A percentile compares a stretch with the other conserved stretches of the same genome.
Conservation (phyloP, 1,284 basidiomycete genomes). For the Entoloma clypeatum region DNA sequence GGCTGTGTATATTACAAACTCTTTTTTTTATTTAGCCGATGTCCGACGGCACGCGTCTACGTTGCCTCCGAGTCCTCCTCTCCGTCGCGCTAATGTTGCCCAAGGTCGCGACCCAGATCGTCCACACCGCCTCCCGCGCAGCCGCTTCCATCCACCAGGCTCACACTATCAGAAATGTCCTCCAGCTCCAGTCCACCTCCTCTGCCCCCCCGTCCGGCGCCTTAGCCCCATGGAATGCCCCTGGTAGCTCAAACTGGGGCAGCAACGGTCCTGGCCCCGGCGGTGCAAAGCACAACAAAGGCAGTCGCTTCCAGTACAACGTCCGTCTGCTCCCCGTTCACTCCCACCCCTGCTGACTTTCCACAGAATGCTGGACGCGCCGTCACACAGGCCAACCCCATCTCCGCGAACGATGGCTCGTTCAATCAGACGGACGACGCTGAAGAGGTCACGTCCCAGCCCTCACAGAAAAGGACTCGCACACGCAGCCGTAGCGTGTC, state of each 20-base stretch:
- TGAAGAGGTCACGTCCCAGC: constrained; percentile 44
- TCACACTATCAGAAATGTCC: constrained; percentile 67
- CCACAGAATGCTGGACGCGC: constrained; percentile 59
- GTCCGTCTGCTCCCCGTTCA: constrained; percentile 28
- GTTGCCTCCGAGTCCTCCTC: background rate
- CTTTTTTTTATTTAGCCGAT: background rate
- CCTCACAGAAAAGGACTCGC: constrained; percentile 34
- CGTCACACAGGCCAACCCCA: constrained; percentile 63
- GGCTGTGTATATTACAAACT: background rate
- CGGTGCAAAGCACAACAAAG: constrained; percentile 63
- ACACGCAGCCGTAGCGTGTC: constrained; percentile 59
- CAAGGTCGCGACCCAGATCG: constrained; percentile 70
- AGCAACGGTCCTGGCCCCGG: constrained; percentile 56
- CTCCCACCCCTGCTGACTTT: constrained; percentile 7
- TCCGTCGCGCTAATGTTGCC: constrained; percentile 60
- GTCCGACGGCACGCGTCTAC: constrained; percentile 6
- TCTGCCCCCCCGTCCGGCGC: constrained; percentile 30
- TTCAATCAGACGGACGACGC: constrained; percentile 50
- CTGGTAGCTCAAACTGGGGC: constrained; percentile 55
- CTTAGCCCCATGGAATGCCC: constrained; percentile 41
- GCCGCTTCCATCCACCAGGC: constrained; percentile 69
- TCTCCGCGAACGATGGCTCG: constrained; percentile 44
- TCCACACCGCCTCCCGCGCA: constrained; percentile 71
- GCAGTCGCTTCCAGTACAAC: constrained; percentile 63
- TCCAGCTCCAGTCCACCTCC: constrained; percentile 55